Conservation (phyloP, 2,329 filamentous ascomycete genomes). For the Plectosphaerella sp. region DNA sequence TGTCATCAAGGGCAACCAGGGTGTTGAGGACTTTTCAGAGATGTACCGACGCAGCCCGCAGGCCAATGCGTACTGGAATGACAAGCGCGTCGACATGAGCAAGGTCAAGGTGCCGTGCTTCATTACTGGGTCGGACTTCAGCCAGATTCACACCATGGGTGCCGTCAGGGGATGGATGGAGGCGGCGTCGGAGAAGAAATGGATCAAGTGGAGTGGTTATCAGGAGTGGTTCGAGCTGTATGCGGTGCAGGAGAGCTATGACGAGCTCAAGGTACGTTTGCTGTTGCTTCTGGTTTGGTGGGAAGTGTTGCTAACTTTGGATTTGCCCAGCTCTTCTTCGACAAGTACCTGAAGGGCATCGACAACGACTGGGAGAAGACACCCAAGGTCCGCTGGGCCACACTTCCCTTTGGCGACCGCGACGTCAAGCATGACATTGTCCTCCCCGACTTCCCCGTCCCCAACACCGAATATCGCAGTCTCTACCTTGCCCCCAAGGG, state of each 20-base stretch:
- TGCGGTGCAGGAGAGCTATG: constrained; percentile 21
- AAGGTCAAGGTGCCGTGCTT: constrained; percentile 29
- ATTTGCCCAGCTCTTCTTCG: constrained; percentile 10
- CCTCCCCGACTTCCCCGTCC: constrained; percentile 26
- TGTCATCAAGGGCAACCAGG: constrained; percentile 25
- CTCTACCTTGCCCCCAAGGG: constrained; percentile 20
- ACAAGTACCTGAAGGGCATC: constrained; percentile 34
- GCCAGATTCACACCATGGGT: constrained; percentile 16
- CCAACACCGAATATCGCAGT: constrained; percentile 24
- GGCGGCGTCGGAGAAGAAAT: constrained; percentile 29
- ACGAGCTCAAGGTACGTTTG: constrained; percentile 23
- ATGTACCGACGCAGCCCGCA: constrained; percentile 32
- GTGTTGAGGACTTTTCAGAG: constrained; percentile 34
- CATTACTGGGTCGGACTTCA: constrained; percentile 24
- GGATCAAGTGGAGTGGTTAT: constrained; percentile 30
- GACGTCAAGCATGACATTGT: constrained; percentile 25
- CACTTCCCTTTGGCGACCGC: constrained; percentile 28
- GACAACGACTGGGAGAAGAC: constrained; percentile 43
- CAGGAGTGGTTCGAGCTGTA: constrained; percentile 43
- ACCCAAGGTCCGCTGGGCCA: constrained; percentile 35
- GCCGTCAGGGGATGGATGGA: constrained; percentile 23
- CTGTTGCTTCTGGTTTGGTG: not conserved
- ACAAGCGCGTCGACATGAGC: constrained; percentile 29
- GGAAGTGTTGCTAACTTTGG: not conserved
- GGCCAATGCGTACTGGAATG: constrained; percentile 29